Evolutionary conservation across 257 asterid species (phyloP), one percentile per base, ranked within the genome.

Genomic region (Ligustrum vulgare): DNA sequence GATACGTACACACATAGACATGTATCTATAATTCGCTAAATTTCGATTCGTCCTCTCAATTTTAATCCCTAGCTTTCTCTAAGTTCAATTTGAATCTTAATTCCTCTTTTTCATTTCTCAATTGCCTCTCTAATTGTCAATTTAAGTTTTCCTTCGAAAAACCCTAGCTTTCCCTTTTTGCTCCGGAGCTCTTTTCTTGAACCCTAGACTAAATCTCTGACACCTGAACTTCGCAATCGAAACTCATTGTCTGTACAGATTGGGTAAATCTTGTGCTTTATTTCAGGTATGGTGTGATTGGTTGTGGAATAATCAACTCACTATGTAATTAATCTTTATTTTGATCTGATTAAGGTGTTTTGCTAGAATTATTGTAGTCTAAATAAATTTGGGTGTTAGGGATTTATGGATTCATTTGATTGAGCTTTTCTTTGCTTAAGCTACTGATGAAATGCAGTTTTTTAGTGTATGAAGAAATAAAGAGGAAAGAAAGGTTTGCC

Each of bases 11-110:
- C 43, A 67, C 69, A 73, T 13, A 75, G 66, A 69, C 78, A 79
- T 88, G 82, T 84, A 76, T 71, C 76, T 76, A 83, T 76, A 74
- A 76, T 73, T 58, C 83, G 32, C 78, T 80, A 86, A 77, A 43
- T 43, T 77, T 80, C 84, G 88, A 84, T 85, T 85, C 87, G 72
- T 39, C 75, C 76, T 68, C 76, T 81, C 88, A 82, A 78, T 83
- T 82, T 76, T 73, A 83, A 87, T 78, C 84, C 89, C 82, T 72
- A 82, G 31, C 78, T 80, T 81, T 67, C 63, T 64, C 56, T 70
- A 39, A 28, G 58, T 63, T 73, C 68, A 15, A 70, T 73, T 83
- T 70, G 70, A 78, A 83, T 75, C 76, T 66, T 68, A 72, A 72
- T 71, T 58, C 31, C 5, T 75, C 71, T 51, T 67, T 67, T 37